phyloP scores from a whole-genome alignment of 1,284 basidiomycete species.

The Melampsora americana region DNA sequence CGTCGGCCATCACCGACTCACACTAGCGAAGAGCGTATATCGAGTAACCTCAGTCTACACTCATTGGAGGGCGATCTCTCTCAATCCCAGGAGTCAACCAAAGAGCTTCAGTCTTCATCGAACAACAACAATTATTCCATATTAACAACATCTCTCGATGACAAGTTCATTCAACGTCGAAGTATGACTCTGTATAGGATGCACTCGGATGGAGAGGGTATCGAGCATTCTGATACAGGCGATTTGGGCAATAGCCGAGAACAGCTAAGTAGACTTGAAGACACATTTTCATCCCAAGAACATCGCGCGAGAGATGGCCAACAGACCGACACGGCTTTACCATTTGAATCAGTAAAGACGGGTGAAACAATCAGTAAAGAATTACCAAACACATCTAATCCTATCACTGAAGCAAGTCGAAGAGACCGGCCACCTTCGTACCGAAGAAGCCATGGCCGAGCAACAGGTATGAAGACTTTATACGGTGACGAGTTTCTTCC shows the following conservation, averaged over 20 bases:
- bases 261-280: background rate
- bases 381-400: too few relatives aligned
- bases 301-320: too few relatives aligned
- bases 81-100: background rate
- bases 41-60: background rate
- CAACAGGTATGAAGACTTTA: background rate
- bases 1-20: background rate
- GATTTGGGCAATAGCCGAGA: background rate
- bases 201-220: background rate
- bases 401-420: background rate
- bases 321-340: too few relatives aligned
- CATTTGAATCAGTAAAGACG: too few relatives aligned
- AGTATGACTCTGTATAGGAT: conserved; percentile 3
- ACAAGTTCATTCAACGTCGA: conserved; percentile 4
- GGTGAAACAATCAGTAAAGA: too few relatives aligned
- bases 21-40: background rate
- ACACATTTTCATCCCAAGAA: background rate
- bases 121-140: background rate
- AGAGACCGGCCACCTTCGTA: conserved; percentile 11
- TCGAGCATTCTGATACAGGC: background rate
- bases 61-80: conserved; percentile 7
- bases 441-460: conserved; percentile 1
- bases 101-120: background rate
- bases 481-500: background rate
- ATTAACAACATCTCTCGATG: conserved; percentile 2